Base-by-base conservation (phyloP, 2,329 filamentous ascomycete species). In the Myotisia sp. region DNA sequence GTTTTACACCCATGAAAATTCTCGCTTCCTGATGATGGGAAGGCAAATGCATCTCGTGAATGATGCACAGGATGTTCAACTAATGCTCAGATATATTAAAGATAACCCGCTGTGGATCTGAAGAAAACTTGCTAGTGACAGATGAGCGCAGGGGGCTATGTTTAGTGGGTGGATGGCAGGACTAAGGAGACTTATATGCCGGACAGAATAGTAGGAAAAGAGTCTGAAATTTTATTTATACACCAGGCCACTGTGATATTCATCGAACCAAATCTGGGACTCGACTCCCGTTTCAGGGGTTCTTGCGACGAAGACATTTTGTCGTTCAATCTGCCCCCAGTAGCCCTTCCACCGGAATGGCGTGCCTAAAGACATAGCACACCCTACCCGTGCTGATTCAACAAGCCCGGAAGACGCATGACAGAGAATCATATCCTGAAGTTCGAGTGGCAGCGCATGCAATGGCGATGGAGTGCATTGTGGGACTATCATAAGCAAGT, bases 221-320 rank as follows among this genome's bases (percentile, higher is more conserved):
- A n/a, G n/a, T n/a, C n/a, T n/a, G n/a, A n/a, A n/a, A n/a, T n/a
- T n/a, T n/a, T n/a, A n/a, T n/a, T n/a, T 41, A 28, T 48, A 48
- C 31, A 39, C 43, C 35, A 48, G 24, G 19, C 43, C 44, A 33
- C 43, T 44, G 31, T 23, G 24, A 22, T 38, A 37, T 22, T 36
- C 36, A 34, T 36, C 45, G 27, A 48, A 47, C 33, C 24, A 41
- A 33, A 47, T 47, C 18, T 47, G 45, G 24, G 41, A 45, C 40
- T 48, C 46, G 23, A 43, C 36, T 26, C 39, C 40, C 38, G 37
- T 39, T 24, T 29, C 32, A 21, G 33, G 20, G 18, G 33, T 42
- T 28, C 40, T 44, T 35, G 8, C 32, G 13, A 18, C 13, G 35
- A 32, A 33, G 29, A 36, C 37, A 13, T 43, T 40, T 39, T 43